A percentile compares a stretch with the other conserved stretches of the same genome.
These are phyloP conservation scores for Fusarium oxysporum DNA, from an alignment of 2,329 filamentous ascomycete genomes.

Conservation along the genomic window DNA sequence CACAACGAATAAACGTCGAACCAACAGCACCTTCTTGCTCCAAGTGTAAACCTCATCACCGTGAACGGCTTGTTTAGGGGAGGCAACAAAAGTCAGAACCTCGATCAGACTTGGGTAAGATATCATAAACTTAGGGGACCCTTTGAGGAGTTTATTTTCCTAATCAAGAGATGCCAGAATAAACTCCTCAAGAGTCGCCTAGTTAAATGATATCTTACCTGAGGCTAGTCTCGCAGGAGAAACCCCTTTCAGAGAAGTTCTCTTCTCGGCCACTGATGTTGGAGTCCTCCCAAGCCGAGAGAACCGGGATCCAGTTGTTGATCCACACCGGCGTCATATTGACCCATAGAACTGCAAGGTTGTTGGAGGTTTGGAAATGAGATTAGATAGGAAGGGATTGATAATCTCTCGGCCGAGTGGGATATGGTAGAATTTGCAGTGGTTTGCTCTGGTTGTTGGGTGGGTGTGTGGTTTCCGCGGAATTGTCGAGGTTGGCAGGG, in stretches of 20 bases:
- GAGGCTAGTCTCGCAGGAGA: background rate
- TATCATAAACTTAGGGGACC: background rate
- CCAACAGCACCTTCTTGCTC: background rate
- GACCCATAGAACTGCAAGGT: constrained; percentile 37
- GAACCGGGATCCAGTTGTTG: constrained; percentile 31
- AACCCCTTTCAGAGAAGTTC: background rate
- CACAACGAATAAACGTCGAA: background rate
- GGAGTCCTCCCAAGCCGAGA: constrained; percentile 12
- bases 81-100: background rate
- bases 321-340: constrained; percentile 38
- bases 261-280: constrained; percentile 9
- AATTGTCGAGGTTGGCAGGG: background rate
- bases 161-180: background rate
- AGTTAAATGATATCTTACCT: background rate
- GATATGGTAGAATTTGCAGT: background rate
- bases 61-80: background rate
- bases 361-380: constrained; percentile 3
- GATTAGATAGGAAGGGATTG: background rate
- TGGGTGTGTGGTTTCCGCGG: background rate
- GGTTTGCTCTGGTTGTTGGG: background rate
- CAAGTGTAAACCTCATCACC: background rate
- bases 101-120: background rate
- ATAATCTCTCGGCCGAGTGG: background rate
- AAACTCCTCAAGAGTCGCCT: background rate
- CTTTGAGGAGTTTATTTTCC: too few relatives aligned